Conservation (phyloP, 1,284 basidiomycete genomes). For the Gymnopus androsaceus region DNA sequence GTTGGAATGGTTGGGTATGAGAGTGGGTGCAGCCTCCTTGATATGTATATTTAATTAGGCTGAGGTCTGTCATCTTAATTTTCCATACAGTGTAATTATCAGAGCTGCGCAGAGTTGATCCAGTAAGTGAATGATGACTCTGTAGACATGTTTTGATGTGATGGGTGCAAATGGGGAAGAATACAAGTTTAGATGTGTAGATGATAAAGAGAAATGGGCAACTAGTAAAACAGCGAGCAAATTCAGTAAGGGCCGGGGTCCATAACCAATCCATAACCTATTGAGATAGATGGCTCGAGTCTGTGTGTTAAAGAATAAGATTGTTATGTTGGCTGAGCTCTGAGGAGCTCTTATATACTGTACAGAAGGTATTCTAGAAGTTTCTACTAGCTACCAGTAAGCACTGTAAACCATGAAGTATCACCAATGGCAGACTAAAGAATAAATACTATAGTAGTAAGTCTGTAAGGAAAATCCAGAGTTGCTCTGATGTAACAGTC, state of each 20-base stretch:
- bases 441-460: too few relatives aligned
- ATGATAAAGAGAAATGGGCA: neutral
- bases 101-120: slow-evolving; percentile 32
- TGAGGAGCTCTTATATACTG: neutral
- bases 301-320: neutral
- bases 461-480: too few relatives aligned
- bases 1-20: neutral
- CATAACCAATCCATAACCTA: too few relatives aligned
- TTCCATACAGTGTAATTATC: slow-evolving; percentile 34
- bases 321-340: neutral
- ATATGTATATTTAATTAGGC: slow-evolving; percentile 27
- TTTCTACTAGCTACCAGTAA: neutral
- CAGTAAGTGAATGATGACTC: slow-evolving; percentile 18
- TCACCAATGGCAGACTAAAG: too few relatives aligned
- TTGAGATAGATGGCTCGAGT: neutral
- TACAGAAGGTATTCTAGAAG: neutral
- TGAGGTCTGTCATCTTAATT: slow-evolving; percentile 31
- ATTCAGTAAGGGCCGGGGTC: neutral
- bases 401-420: too few relatives aligned
- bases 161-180: neutral
- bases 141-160: neutral
- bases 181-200: neutral
- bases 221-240: neutral
- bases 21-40: slow-evolving; percentile 7
- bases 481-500: too few relatives aligned